A percentile compares a stretch with the other conserved stretches of the same genome.
These are phyloP conservation scores for Coemansia sp. DNA, from an alignment of 192 early-diverging fungal genomes.

Conservation along the genomic window DNA sequence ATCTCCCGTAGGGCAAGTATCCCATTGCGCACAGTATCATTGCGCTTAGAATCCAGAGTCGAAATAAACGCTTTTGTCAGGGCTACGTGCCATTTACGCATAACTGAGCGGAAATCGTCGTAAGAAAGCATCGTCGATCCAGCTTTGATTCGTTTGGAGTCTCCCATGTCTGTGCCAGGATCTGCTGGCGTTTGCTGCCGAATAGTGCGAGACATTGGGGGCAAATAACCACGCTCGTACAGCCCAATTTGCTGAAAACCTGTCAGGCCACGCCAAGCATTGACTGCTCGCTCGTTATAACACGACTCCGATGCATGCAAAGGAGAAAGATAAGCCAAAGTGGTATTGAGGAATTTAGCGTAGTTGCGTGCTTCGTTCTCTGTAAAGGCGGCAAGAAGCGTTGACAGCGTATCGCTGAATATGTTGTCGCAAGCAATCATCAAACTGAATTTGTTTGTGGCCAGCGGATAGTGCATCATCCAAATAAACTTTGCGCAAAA, in stretches of 20 bases:
- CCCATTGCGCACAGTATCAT: slow-evolving; percentile 50
- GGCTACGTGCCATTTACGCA: slow-evolving; percentile 50
- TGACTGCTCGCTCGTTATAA: slow-evolving; percentile 46
- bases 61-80: slow-evolving; percentile 38
- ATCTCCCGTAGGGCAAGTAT: slow-evolving; percentile 47
- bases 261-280: slow-evolving; percentile 42
- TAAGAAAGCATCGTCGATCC: slow-evolving; percentile 33
- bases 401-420: slow-evolving; percentile 32
- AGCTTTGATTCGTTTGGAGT: slow-evolving; percentile 30
- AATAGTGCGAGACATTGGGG: slow-evolving; percentile 47
- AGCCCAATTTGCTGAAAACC: slow-evolving; percentile 40
- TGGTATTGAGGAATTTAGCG: slow-evolving; percentile 38
- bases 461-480: slow-evolving; percentile 53
- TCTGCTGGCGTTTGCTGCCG: slow-evolving; percentile 16
- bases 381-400: slow-evolving; percentile 40
- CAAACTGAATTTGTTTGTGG: slow-evolving; percentile 53
- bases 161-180: slow-evolving; percentile 15
- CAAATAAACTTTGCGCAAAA: slow-evolving; percentile 53
- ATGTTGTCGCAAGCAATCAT: slow-evolving; percentile 49
- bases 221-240: slow-evolving; percentile 47
- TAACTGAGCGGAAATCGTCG: slow-evolving; percentile 47
- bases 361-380: slow-evolving; percentile 49
- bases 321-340: slow-evolving; percentile 36
- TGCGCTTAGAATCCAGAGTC: slow-evolving; percentile 27
- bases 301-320: slow-evolving; percentile 22